A percentile compares a stretch with the other conserved stretches of the same genome.
Conservation (phyloP, 805 yeast species). For the Metschnikowia gelsemii region DNA sequence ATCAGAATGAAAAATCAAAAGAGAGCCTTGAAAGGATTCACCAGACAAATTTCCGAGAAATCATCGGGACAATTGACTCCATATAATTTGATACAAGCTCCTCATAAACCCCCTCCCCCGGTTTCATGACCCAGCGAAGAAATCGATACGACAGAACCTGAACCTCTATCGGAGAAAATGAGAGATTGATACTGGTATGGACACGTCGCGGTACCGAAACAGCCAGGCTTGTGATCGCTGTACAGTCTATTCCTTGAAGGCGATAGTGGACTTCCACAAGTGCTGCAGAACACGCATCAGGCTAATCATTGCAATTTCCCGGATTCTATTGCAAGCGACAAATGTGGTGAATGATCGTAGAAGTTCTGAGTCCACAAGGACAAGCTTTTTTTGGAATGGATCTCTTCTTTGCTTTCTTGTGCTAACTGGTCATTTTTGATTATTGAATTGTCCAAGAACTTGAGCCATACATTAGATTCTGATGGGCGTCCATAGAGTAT, state of each 20-base stretch:
- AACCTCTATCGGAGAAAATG: too few species aligned
- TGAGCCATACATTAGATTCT: slow-evolving; percentile 55
- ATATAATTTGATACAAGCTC: too few species aligned
- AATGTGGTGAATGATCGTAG: slow-evolving; percentile 51
- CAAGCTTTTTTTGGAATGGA: slow-evolving; percentile 52
- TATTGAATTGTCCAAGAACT: slow-evolving; percentile 61
- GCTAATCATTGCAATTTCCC: slow-evolving; percentile 42
- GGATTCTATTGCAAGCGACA: slow-evolving; percentile 36
- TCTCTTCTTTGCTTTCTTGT: slow-evolving; percentile 23
- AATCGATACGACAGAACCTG: too few species aligned
- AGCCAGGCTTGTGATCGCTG: too few species aligned
- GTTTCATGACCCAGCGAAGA: too few species aligned
- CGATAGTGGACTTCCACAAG: slow-evolving; percentile 31
- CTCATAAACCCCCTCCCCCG: too few species aligned
- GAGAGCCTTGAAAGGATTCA: too few species aligned
- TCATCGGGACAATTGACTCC: too few species aligned
- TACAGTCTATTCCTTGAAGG: slow-evolving; percentile 55
- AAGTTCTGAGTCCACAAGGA: slow-evolving; percentile 55
- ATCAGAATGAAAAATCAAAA: too few species aligned
- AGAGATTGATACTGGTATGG: too few species aligned
- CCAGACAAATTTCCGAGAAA: too few species aligned
- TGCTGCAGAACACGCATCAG: slow-evolving; percentile 44
- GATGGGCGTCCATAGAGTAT: slow-evolving; percentile 19
- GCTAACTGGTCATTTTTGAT: slow-evolving; percentile 67
- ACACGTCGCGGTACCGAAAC: too few species aligned